Base-by-base conservation (phyloP, 345 rosid genomes). In the Populus ilicifolia region DNA sequence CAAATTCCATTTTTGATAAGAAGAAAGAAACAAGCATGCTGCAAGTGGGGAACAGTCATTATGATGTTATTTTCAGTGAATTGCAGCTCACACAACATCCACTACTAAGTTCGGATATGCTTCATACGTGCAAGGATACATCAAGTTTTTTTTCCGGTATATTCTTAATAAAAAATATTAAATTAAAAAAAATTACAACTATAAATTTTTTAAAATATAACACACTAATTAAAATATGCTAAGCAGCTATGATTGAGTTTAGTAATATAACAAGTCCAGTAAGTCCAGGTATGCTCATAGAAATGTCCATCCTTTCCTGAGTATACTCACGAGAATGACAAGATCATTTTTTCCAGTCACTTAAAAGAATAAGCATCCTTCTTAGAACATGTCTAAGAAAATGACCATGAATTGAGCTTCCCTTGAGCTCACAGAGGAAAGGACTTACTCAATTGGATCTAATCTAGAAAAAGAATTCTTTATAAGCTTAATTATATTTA, bases 261-360 rank as follows among this genome's bases (percentile, higher is more conserved):
- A 0, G 3, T 2, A 30, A 0, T 0, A 0, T 30, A 3, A 0
- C 35, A 33, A 33, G 35, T 0, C 35, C 35, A 0, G 5, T 5
- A 33, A 33, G 35, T 0, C 35, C 35, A 0, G 5, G 0, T 33
- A 33, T 33, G 35, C 4, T 3, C 5, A 33, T 33, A 5, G 5
- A 33, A 33, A 33, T 33, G 5, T 3, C 5, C 35, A 33, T 33
- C 0, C 5, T 33, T 33, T 33, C 35, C 0, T 33, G 0, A 0
- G 4, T 5, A 33, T 33, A 0, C 5, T 33, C 35, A 33, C 35
- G 5, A 33, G 0, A 33, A 33, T 33, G 35, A 4, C 5, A 0
- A 33, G 0, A 33, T 0, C 5, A 4, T 33, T 33, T 3, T 33
- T 33, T 0, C 5, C 4, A 4, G 0, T 5, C 0, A 33, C 0